Percentiles rank a stretch among this genome's conserved stretches.
These are phyloP conservation scores for Gloeostereum incarnatum DNA, from an alignment of 768 basidiomycete species.

Conservation along the genomic window DNA sequence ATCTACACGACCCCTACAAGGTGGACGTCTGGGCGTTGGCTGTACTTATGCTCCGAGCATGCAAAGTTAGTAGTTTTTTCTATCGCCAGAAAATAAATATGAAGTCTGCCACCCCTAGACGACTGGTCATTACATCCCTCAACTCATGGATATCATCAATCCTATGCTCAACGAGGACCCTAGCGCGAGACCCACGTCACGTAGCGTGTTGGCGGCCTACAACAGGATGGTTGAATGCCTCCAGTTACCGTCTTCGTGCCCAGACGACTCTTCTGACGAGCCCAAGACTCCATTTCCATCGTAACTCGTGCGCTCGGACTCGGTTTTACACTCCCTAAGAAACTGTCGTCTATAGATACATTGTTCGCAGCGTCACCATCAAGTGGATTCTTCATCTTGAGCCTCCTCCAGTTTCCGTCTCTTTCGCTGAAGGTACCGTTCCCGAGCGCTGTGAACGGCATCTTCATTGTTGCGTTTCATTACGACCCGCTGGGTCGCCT, in stretches of 20 bases:
- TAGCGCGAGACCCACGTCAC: constrained; percentile 40
- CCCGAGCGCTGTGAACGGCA: constrained; percentile 65
- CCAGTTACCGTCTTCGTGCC: not conserved
- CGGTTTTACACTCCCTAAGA: too few relatives aligned
- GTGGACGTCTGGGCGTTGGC: constrained; percentile 69
- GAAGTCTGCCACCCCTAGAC: constrained; percentile 26
- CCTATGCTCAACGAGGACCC: constrained; percentile 53
- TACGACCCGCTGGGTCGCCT: constrained; percentile 56
- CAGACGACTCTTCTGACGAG: too few relatives aligned
- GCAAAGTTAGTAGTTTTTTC: constrained; percentile 36
- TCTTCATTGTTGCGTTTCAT: constrained; percentile 67
- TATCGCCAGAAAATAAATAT: not conserved
- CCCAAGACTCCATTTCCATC: too few relatives aligned
- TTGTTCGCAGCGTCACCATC: constrained; percentile 1
- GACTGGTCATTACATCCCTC: constrained; percentile 47
- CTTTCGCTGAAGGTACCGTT: constrained; percentile 75
- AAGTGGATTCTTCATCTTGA: constrained; percentile 8
- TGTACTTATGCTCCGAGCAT: constrained; percentile 52
- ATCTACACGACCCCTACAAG: constrained; percentile 49
- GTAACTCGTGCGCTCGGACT: too few relatives aligned
- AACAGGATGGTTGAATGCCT: constrained; percentile 26
- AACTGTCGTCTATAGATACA: too few relatives aligned
- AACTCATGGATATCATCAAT: constrained; percentile 44
- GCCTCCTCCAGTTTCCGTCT: constrained; percentile 55
- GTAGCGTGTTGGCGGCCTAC: constrained; percentile 39